Base-by-base conservation (phyloP, 225 moss, liverwort and hornwort species). In the Marchantia paleacea region DNA sequence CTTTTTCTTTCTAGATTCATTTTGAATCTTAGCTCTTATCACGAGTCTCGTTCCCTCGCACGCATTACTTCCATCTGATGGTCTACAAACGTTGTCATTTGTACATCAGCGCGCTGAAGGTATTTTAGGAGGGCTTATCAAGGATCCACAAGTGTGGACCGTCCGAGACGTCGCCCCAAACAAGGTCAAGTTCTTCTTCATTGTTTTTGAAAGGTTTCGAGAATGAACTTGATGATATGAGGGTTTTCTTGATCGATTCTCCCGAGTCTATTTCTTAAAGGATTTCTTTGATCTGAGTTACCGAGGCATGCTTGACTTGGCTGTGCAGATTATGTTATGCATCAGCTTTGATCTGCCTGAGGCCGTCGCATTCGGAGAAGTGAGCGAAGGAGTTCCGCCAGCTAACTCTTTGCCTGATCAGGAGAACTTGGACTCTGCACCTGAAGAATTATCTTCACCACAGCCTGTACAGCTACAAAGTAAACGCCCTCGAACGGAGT, bases 101-200 rank as follows among this genome's bases (percentile, higher is more conserved):
- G 15, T 13, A 7, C 55, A 74, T 20, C 89, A 90, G 89, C 83
- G 64, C 80, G 94, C 92, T 55, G 95, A 95, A 83, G 73, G 69
- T 18, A 86, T 88, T 68, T 82, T 99, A 78, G 90, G 93, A 66
- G 81, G 88, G 25, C 39, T 70, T 64, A 92, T 99, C 61, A 52
- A 62, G 22, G 86, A 89, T 72, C 79, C 92, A 72, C 73, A 92
- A 48, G 88, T 93, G 49, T 84, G 78, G 83, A 85, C 86, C 79
- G 97, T 95, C 47, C 93, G 97, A 54, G 95, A 95, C 76, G 97
- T 99, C 52, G 97, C 97, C 67, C 97, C 97, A 48, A 99, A 99
- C 62, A 99, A 99, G 97, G 97, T 92, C 52, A 12, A 28, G 29
- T 52, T 28, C 0, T 3, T 49, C 39, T 8, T 24, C 15, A 15